phyloP scores from a whole-genome alignment of 441 rosid genomes.

The Gossypium aridum region DNA sequence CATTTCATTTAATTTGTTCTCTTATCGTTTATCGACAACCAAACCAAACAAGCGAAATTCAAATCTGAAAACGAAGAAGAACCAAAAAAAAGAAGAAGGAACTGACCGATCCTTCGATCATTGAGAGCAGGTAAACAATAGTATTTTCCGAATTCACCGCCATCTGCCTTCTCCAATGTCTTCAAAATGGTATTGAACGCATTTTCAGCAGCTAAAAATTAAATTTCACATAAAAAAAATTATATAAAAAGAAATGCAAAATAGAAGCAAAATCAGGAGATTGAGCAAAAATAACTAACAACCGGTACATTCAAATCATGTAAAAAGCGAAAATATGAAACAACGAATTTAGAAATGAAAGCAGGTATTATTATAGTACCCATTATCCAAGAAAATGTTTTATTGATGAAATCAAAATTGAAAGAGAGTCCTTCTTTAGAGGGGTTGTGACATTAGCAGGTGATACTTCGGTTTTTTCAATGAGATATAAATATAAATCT shows the following conservation, averaged over 20 bases:
- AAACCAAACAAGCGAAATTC: neutral
- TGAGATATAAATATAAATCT: neutral
- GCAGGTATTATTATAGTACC: neutral
- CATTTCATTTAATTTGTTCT: neutral
- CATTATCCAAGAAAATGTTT: neutral
- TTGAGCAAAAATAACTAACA: neutral
- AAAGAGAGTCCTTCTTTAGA: neutral
- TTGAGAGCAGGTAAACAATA: conserved; percentile 52
- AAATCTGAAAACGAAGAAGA: neutral
- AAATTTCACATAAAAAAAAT: neutral
- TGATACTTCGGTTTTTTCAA: neutral
- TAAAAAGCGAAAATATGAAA: neutral
- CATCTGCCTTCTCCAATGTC: conserved; percentile 45
- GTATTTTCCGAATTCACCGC: conserved; percentile 49
- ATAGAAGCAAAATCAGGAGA: conserved; percentile 7
- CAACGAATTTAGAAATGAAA: neutral
- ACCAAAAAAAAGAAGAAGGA: neutral
- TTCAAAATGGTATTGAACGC: conserved; percentile 45
- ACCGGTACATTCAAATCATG: neutral
- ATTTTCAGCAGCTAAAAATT: conserved; percentile 40
- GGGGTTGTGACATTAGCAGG: neutral
- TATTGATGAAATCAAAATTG: conserved; percentile 2
- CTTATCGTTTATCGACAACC: conserved; percentile 3
- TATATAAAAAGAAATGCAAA: neutral
- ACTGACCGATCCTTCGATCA: conserved; percentile 63